Percentiles rank a stretch among this genome's conserved stretches.
Conservation (phyloP, 768 basidiomycete genomes). For the Gymnopilus junonius region DNA sequence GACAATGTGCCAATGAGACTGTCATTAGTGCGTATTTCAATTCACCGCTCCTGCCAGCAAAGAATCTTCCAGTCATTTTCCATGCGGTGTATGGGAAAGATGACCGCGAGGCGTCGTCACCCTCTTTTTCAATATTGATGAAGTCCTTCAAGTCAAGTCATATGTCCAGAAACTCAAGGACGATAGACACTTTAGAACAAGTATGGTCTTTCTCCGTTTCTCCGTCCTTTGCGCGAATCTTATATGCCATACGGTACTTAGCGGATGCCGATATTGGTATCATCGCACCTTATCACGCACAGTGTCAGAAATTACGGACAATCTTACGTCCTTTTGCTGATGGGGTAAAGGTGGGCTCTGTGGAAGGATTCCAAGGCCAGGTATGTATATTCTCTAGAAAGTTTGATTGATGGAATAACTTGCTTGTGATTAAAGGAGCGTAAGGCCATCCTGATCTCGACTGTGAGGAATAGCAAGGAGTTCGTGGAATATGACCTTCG, state of each 20-base stretch:
- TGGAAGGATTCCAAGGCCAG: constrained; percentile 72
- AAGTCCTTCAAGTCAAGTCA: constrained; percentile 53
- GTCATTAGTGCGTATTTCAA: constrained; percentile 44
- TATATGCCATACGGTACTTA: constrained; percentile 22
- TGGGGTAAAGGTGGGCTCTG: constrained; percentile 62
- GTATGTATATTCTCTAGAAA: constrained; percentile 26
- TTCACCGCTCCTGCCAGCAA: constrained; percentile 44
- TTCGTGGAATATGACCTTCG: constrained; percentile 57
- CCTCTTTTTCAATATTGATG: constrained; percentile 76
- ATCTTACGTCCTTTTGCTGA: constrained; percentile 38
- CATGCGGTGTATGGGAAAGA: constrained; percentile 65
- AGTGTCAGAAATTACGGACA: constrained; percentile 51
- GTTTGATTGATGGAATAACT: neutral
- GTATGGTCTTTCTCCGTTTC: constrained; percentile 33
- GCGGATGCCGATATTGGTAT: constrained; percentile 60
- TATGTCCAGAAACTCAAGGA: constrained; percentile 47
- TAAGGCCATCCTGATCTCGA: constrained; percentile 59
- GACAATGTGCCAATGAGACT: constrained; percentile 45
- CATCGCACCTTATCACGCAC: constrained; percentile 67
- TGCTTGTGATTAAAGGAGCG: constrained; percentile 46
- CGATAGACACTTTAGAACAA: constrained; percentile 40
- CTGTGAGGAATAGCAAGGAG: constrained; percentile 58
- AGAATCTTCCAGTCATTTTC: constrained; percentile 65
- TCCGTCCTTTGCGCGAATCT: neutral
- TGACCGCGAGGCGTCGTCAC: constrained; percentile 66